Evolutionary conservation across 352 stramenopile species (phyloP), one percentile per base, ranked within the genome.

Genomic region (Phytopythium cucurbitacearum): DNA sequence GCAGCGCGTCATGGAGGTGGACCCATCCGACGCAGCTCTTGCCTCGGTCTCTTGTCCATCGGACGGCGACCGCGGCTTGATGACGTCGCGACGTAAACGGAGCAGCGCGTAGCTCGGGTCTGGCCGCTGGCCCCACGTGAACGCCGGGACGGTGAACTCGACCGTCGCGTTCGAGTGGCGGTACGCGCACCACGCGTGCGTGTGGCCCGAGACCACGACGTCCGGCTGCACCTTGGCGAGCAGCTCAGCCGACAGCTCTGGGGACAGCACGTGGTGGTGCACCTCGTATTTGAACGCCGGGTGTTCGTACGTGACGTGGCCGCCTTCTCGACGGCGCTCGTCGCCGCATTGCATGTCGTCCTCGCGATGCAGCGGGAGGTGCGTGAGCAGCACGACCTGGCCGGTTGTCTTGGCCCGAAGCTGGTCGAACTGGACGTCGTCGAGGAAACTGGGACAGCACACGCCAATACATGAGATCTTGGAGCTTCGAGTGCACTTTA

Each of bases 221-320:
- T 63, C 43, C 13, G 82, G 82, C 13, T 64, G 60, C 12, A 90
- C 35, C 36, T 67, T 83, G 7, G 40, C 13, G 4, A 93, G 61
- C 39, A 93, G 55, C 48, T 75, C 55, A n/a, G 45, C 15, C 5
- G 82, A 88, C 8, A 93, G 51, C 40, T 57, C 46, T 16, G 59
- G 58, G 1, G 82, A 91, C 9, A 93, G 69, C 41, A 93, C 78
- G 56, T 93, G 80, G 53, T 89, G 66, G 54, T 87, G 72, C 16
- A 56, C 59, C 35, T 72, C 56, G 62, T 93, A 93, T 48, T 54
- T 51, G 51, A 89, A 91, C 13, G 56, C 66, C 5, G 82, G 82
- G 40, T 82, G 65, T 57, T 91, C 80, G 64, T 91, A 93, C n/a
- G 82, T 93, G 40, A 89, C 60, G 50, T 91, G 80, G n/a, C 77